A percentile compares a stretch with the other conserved stretches of the same genome.
Evolutionary conservation across 2,329 filamentous ascomycete genomes (phyloP).

Genomic region (Neurospora sp.): DNA sequence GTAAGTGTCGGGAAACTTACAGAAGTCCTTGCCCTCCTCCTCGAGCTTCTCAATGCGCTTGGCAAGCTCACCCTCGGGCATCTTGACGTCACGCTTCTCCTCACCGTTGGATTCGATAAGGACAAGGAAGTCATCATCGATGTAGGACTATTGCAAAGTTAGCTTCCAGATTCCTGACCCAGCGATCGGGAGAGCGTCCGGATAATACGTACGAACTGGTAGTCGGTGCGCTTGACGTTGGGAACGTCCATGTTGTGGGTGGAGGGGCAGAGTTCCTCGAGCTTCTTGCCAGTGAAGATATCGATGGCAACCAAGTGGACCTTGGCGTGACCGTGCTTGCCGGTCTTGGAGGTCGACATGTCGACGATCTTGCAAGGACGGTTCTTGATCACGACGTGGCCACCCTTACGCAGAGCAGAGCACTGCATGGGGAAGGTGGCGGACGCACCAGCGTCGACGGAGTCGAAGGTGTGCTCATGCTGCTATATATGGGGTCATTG

Average conservation of each 20-base stretch:
- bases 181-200: constrained; percentile 2
- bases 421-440: constrained; percentile 96
- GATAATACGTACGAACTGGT: constrained; percentile 70
- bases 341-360: constrained; percentile 99
- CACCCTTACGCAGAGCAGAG: constrained; percentile 99
- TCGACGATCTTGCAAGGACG: constrained; percentile 99
- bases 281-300: constrained; percentile 99
- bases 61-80: constrained; percentile 83
- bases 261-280: constrained; percentile 96
- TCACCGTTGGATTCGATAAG: constrained; percentile 81
- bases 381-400: constrained; percentile 95
- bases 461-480: constrained; percentile 73
- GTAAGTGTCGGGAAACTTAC: constrained; percentile 48
- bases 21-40: constrained; percentile 82
- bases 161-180: constrained; percentile 5
- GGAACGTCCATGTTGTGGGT: constrained; percentile 98
- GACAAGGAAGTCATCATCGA: constrained; percentile 91
- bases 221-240: constrained; percentile 83
- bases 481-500: constrained; percentile 23
- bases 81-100: constrained; percentile 90
- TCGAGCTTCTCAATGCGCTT: constrained; percentile 76
- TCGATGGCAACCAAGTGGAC: constrained; percentile 96
- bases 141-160: constrained; percentile 59
- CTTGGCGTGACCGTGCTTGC: constrained; percentile 99
- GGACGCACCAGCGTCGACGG: constrained; percentile 92